These are phyloP conservation scores for Pinus taeda DNA, from an alignment of 75 land plant genomes.

Conservation along the genomic window DNA sequence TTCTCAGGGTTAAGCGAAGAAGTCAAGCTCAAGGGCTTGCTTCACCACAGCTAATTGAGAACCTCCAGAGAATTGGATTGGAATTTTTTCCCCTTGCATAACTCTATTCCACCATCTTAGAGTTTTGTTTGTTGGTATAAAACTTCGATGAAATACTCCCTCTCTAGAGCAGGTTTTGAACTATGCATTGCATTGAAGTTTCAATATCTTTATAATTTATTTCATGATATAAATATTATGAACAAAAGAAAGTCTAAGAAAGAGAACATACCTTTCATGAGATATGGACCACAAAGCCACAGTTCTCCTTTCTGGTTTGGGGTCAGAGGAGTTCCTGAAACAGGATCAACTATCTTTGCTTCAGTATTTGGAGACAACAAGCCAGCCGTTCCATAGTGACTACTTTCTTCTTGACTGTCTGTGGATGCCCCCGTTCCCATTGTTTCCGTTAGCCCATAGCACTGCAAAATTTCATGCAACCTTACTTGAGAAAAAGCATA, in stretches of 20 bases:
- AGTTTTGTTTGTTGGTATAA: too few relatives aligned
- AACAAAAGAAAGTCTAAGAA: background rate
- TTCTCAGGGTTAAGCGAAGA: too few relatives aligned
- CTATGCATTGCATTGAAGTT: too few relatives aligned
- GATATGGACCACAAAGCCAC: slow-evolving; percentile 60
- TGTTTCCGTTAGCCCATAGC: slow-evolving; percentile 75
- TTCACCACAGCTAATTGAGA: too few relatives aligned
- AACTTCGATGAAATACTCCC: too few relatives aligned
- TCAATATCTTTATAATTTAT: too few relatives aligned
- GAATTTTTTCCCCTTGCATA: too few relatives aligned
- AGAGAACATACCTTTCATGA: slow-evolving; percentile 61
- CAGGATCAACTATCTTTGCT: slow-evolving; percentile 67
- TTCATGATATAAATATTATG: too few relatives aligned
- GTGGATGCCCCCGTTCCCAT: slow-evolving; percentile 26
- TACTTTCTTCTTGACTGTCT: slow-evolving; percentile 35
- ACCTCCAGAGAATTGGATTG: too few relatives aligned
- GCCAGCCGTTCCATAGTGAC: slow-evolving; percentile 49
- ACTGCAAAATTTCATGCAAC: slow-evolving; percentile 48
- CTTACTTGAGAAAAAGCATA: background rate
- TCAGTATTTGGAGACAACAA: slow-evolving; percentile 41
- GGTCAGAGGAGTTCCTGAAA: slow-evolving; percentile 40
- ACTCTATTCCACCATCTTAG: too few relatives aligned
- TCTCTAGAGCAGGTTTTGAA: too few relatives aligned
- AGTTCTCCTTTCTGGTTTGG: slow-evolving; percentile 65
- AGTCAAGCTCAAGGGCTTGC: too few relatives aligned